Percentiles rank a stretch among this genome's conserved stretches.
Evolutionary conservation across 2,329 filamentous ascomycete species (phyloP).

Genomic region (Penicillium sumatraense): DNA sequence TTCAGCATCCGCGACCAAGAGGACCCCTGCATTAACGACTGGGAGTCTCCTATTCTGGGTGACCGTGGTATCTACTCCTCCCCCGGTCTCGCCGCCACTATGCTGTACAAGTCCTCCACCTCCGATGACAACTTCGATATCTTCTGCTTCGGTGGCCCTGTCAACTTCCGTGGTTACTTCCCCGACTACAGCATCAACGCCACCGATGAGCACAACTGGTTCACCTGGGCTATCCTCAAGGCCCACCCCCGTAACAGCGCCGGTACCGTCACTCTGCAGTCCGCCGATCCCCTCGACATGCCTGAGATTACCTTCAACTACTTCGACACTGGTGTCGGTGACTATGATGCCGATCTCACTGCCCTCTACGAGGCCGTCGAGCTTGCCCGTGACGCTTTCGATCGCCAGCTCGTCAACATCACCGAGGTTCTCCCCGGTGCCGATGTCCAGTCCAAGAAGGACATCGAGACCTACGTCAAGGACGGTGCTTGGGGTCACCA

Average conservation of each 20-base stretch:
- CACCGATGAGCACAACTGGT: slow-evolving; percentile 47
- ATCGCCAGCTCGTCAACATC: slow-evolving; percentile 47
- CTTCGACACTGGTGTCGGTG: slow-evolving; percentile 47
- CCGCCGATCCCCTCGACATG: slow-evolving; percentile 65
- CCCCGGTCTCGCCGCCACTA: slow-evolving; percentile 59
- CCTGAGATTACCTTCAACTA: slow-evolving; percentile 68
- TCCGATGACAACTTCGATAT: slow-evolving; percentile 56
- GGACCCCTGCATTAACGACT: slow-evolving; percentile 52
- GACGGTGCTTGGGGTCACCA: slow-evolving; percentile 62
- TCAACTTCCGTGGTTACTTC: slow-evolving; percentile 59
- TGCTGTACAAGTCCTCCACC: slow-evolving; percentile 42
- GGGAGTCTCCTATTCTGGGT: slow-evolving; percentile 43
- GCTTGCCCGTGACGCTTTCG: slow-evolving; percentile 55
- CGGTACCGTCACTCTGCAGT: slow-evolving; percentile 66
- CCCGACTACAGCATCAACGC: slow-evolving; percentile 50
- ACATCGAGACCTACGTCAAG: slow-evolving; percentile 43
- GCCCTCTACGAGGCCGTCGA: slow-evolving; percentile 27
- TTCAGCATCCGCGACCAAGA: slow-evolving; percentile 26
- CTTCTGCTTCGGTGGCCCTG: slow-evolving; percentile 60
- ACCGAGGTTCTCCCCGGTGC: slow-evolving; percentile 48
- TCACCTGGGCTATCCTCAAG: slow-evolving; percentile 59
- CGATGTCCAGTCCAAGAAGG: slow-evolving; percentile 15
- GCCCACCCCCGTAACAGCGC: slow-evolving; percentile 65
- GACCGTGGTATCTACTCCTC: slow-evolving; percentile 51
- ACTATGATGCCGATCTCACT: slow-evolving; percentile 17